Evolutionary conservation across 106 monocot genomes (phyloP).

Genomic region (Dendrobium chrysotoxum): DNA sequence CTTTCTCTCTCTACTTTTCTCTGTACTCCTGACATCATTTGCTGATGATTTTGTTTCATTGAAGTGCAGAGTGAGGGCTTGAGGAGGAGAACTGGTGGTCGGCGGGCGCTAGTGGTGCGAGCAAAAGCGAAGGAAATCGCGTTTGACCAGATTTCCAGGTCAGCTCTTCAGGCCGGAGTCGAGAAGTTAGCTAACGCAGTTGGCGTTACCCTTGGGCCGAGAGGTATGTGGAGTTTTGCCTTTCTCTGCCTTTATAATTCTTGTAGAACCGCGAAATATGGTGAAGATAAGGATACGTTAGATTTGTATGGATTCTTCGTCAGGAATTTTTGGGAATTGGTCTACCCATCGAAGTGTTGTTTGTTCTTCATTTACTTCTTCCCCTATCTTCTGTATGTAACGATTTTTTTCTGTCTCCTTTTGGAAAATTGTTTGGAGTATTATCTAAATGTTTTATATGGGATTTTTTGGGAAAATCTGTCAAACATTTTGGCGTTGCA

Average conservation of each 20-base stretch:
- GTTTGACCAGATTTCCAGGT: conserved; percentile 77
- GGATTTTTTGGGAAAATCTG: too few relatives aligned
- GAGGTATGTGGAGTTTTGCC: conserved; percentile 35
- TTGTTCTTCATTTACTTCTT: not conserved
- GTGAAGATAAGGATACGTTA: not conserved
- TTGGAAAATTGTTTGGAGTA: too few relatives aligned
- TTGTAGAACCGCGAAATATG: not conserved
- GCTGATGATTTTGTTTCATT: not conserved
- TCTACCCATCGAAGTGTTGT: not conserved
- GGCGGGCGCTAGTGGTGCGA: conserved; percentile 32
- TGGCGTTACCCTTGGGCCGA: conserved; percentile 91
- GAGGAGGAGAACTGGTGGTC: conserved; percentile 12
- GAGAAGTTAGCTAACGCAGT: conserved; percentile 96
- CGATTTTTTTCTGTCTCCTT: not conserved
- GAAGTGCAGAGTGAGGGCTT: conserved; percentile 3
- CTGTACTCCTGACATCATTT: not conserved
- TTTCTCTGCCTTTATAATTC: not conserved
- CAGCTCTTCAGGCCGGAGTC: conserved; percentile 69
- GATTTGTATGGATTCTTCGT: not conserved
- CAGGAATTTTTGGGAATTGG: not conserved
- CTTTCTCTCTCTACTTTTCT: conserved; percentile 14
- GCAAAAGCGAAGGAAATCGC: conserved; percentile 82
- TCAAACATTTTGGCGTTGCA: not conserved
- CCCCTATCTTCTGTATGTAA: not conserved
- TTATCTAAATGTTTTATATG: too few relatives aligned